Conservation (phyloP, 441 rosid species). For the Erodium chrysanthum region DNA sequence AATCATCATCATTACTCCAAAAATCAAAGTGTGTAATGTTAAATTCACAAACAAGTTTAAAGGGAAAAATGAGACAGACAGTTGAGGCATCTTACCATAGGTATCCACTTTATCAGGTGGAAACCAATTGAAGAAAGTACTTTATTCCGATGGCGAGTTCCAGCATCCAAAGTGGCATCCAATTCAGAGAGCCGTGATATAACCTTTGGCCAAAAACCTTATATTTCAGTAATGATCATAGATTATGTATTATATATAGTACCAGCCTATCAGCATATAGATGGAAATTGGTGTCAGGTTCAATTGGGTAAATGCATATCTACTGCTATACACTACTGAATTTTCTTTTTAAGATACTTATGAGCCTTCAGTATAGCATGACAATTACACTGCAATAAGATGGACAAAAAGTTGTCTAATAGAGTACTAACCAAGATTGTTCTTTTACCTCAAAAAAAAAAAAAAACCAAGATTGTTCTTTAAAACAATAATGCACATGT, state of each 20-base stretch:
- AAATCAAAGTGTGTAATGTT: constrained; percentile 10
- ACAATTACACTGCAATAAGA: no score
- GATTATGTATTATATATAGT: not conserved
- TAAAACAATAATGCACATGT: no score
- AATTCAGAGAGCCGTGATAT: constrained; percentile 78
- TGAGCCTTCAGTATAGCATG: no score
- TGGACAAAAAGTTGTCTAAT: not conserved
- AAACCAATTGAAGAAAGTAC: constrained; percentile 66
- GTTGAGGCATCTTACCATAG: constrained; percentile 43
- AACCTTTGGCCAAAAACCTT: constrained; percentile 44
- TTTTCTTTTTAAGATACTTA: no score
- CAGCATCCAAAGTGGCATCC: constrained; percentile 87
- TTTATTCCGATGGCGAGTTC: constrained; percentile 67
- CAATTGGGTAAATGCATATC: not conserved
- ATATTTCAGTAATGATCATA: constrained; percentile 20
- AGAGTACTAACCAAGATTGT: not conserved
- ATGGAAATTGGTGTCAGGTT: not conserved
- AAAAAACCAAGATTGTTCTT: no score
- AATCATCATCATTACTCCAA: not conserved
- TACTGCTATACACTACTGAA: no score
- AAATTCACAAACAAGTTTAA: constrained; percentile 16
- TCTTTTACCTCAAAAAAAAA: no score
- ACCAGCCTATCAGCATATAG: not conserved
- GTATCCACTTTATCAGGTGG: constrained; percentile 68
- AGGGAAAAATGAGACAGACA: not conserved